phyloP scores from a whole-genome alignment of 768 basidiomycete genomes.

The Boletus rubescentipes region DNA sequence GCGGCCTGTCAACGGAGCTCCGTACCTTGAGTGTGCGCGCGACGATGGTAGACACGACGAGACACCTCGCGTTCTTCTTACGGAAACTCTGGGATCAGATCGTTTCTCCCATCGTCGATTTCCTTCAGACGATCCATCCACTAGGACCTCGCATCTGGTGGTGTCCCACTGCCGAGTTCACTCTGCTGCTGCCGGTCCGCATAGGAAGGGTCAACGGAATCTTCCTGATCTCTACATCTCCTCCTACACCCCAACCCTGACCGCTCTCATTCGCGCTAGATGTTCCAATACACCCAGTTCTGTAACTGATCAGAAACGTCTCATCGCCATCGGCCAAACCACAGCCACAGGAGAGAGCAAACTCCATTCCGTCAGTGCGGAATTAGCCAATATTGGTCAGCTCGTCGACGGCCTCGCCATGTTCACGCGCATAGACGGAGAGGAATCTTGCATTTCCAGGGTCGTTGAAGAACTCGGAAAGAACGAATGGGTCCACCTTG shows the following conservation, averaged over 20 bases:
- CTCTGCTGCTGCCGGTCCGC: not conserved
- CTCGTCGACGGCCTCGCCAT: not conserved
- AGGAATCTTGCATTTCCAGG: not conserved
- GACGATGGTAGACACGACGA: not conserved
- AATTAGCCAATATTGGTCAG: not conserved
- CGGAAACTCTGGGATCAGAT: not conserved
- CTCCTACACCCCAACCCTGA: too few relatives aligned
- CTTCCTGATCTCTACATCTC: too few relatives aligned
- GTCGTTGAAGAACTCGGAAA: too few relatives aligned
- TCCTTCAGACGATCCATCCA: not conserved
- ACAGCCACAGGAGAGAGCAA: not conserved
- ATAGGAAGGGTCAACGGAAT: not conserved
- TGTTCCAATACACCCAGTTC: not conserved
- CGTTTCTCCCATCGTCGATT: not conserved
- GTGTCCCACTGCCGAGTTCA: too few relatives aligned
- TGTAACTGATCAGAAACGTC: not conserved
- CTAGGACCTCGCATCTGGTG: not conserved
- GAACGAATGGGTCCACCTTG: too few relatives aligned
- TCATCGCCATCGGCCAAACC: not conserved
- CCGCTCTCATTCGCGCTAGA: not conserved
- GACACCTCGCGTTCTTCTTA: not conserved
- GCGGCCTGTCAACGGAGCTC: not conserved
- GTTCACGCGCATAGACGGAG: not conserved
- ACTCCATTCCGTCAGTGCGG: not conserved
- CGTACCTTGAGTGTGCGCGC: not conserved